A percentile compares a stretch with the other conserved stretches of the same genome.
Conservation (phyloP, 2,329 filamentous ascomycete species). For the Alternaria consortialis region DNA sequence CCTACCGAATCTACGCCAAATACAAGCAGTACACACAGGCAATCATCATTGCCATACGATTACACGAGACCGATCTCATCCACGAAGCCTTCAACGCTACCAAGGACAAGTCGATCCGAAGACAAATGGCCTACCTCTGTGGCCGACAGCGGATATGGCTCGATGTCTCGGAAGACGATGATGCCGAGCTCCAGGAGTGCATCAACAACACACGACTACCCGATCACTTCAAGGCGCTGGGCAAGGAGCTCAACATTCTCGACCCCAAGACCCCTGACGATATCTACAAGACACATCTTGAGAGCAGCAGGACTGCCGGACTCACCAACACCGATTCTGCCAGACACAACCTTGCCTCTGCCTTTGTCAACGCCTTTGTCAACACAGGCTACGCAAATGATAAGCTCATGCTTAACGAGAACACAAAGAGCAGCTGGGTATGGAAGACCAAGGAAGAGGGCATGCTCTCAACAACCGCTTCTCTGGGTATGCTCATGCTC, state of each 20-base stretch:
- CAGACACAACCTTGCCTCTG: constrained; percentile 92
- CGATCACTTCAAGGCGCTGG: constrained; percentile 91
- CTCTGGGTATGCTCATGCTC: constrained; percentile 86
- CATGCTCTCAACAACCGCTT: constrained; percentile 96
- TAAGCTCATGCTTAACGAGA: constrained; percentile 95
- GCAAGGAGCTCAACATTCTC: constrained; percentile 94
- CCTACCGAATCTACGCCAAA: constrained; percentile 90
- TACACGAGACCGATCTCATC: constrained; percentile 88
- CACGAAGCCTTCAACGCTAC: constrained; percentile 81
- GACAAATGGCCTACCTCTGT: constrained; percentile 93
- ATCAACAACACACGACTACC: constrained; percentile 87
- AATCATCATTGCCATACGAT: constrained; percentile 89
- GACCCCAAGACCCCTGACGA: constrained; percentile 98
- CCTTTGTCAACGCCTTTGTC: constrained; percentile 96
- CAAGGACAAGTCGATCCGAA: constrained; percentile 81
- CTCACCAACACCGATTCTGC: constrained; percentile 96
- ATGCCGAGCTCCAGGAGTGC: constrained; percentile 80
- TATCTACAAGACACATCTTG: constrained; percentile 98
- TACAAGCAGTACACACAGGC: constrained; percentile 95
- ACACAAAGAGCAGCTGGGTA: constrained; percentile 87
- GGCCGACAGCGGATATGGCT: constrained; percentile 90
- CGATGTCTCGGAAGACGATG: constrained; percentile 74
- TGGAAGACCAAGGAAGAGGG: constrained; percentile 99
- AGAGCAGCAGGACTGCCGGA: constrained; percentile 90
- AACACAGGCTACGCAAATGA: constrained; percentile 96